Evolutionary conservation across 306 rosid genomes (phyloP).

Genomic region (Ammopiptanthus mongolicus): DNA sequence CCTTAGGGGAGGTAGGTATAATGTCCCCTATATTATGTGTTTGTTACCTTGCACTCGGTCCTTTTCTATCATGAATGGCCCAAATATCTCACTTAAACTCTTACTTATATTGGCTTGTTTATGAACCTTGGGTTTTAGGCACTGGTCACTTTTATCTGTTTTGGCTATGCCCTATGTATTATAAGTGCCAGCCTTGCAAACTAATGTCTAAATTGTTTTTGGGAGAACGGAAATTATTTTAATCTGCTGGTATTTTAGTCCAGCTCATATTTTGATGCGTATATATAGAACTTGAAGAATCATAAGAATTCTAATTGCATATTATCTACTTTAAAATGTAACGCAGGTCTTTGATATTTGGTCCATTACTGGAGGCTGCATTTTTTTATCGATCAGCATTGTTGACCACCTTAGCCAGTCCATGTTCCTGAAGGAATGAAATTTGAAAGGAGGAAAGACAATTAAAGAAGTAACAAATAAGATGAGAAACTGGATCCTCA

Average conservation of each 20-base stretch:
- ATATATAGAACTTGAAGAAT: not conserved
- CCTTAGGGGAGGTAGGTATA: too few species aligned
- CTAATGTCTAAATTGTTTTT: not conserved
- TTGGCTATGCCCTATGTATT: not conserved
- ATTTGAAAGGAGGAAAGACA: slow-evolving; percentile 19
- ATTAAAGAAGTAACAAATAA: slow-evolving; percentile 21
- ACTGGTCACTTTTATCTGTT: not conserved
- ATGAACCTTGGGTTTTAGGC: not conserved
- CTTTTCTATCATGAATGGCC: not conserved
- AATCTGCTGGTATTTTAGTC: not conserved
- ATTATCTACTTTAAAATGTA: not conserved
- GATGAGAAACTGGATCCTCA: slow-evolving; percentile 10
- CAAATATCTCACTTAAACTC: not conserved
- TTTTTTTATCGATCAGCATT: slow-evolving; percentile 8
- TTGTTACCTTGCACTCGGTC: not conserved
- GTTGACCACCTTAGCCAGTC: slow-evolving; percentile 6
- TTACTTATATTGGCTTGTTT: not conserved
- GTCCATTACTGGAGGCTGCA: slow-evolving; percentile 9
- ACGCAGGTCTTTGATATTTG: slow-evolving; percentile 27
- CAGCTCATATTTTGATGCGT: not conserved
- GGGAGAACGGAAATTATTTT: not conserved
- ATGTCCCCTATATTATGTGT: not conserved
- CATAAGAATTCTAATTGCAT: not conserved
- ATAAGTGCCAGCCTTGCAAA: not conserved
- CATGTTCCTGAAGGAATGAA: slow-evolving; percentile 10